Conservation (phyloP, 805 yeast genomes). For the Debaryomyces tyrocola region DNA sequence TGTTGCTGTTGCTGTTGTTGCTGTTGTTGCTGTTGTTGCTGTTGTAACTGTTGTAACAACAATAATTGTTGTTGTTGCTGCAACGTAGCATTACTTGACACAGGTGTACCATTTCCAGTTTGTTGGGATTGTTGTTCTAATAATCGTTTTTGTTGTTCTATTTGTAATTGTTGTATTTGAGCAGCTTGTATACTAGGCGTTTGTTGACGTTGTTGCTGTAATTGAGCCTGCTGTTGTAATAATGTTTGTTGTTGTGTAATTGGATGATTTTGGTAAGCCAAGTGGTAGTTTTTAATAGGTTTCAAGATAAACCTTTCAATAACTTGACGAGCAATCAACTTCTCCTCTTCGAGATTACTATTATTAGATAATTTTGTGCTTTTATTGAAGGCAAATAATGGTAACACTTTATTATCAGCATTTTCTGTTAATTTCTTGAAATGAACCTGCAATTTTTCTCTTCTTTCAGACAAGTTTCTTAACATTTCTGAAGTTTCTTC, state of each 20-base stretch:
- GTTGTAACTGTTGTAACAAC: conserved; percentile 36
- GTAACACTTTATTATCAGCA: conserved; percentile 25
- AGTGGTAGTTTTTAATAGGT: conserved; percentile 45
- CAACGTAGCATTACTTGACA: conserved; percentile 12
- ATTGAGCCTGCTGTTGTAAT: conserved; percentile 34
- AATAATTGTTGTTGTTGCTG: conserved; percentile 20
- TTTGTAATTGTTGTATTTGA: conserved; percentile 32
- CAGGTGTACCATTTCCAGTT: conserved; percentile 6
- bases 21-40: too few relatives aligned
- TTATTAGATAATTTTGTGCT: conserved; percentile 23
- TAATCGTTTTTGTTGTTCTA: conserved; percentile 23
- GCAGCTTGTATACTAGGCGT: conserved; percentile 14
- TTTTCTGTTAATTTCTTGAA: conserved; percentile 23
- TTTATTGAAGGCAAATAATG: conserved; percentile 51
- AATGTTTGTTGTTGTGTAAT: conserved; percentile 35
- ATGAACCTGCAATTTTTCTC: conserved; percentile 40
- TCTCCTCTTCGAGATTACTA: conserved; percentile 36
- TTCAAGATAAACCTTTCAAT: conserved; percentile 40
- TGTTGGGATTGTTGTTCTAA: conserved; percentile 11
- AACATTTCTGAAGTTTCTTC: conserved; percentile 48
- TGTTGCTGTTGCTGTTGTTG: conserved; percentile 36
- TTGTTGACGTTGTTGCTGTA: conserved; percentile 25
- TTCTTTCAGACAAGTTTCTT: conserved; percentile 33
- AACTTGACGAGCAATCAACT: conserved; percentile 36
- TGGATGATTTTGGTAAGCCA: conserved; percentile 46